Base-by-base conservation (phyloP, 2,329 filamentous ascomycete genomes). In the Venturia oleaginea region DNA sequence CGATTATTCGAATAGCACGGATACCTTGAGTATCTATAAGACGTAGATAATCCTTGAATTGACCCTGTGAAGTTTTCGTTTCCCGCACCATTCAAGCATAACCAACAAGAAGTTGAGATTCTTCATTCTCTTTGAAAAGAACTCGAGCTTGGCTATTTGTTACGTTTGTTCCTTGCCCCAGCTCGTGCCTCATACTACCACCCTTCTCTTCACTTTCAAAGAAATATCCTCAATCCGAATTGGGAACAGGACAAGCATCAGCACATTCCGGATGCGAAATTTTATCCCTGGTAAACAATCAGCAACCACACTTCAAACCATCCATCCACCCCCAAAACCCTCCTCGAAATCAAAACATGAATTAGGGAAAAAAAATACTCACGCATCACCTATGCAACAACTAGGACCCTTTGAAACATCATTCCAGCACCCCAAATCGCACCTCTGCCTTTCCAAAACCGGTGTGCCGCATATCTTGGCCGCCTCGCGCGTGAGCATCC, bases 1-100 rank as follows among this genome's bases (percentile, higher is more conserved):
- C 1, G 71, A 75, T 22, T 78, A 78, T 64, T 68, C 68, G 8
- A 80, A 79, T 69, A 78, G 76, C 8, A 79, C 76, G 2, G 71
- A 79, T 67, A 67, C 75, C 10, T 63, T 77, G 61, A 72, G 68
- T 57, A 73, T 75, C 65, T 75, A 75, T 64, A 65, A 34, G 10
- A 6, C 57, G 13, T 40, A 43, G 57, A 24, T 37, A 40, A 19
- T n/a, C 3, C 2, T 3, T 32, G 55, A n/a, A 19, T 24, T 4
- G 11, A n/a, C 10, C 30, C 30, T 34, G 30, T 37, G n/a, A n/a
- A n/a, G n/a, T n/a, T n/a, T n/a, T n/a, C n/a, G n/a, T n/a, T n/a
- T n/a, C n/a, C n/a, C n/a, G n/a, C n/a, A n/a, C n/a, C n/a, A n/a
- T n/a, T n/a, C n/a, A n/a, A n/a, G n/a, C n/a, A n/a, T n/a, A n/a